These are phyloP conservation scores for Ophiobolus disseminans DNA, from an alignment of 2,329 filamentous ascomycete species.

Conservation along the genomic window DNA sequence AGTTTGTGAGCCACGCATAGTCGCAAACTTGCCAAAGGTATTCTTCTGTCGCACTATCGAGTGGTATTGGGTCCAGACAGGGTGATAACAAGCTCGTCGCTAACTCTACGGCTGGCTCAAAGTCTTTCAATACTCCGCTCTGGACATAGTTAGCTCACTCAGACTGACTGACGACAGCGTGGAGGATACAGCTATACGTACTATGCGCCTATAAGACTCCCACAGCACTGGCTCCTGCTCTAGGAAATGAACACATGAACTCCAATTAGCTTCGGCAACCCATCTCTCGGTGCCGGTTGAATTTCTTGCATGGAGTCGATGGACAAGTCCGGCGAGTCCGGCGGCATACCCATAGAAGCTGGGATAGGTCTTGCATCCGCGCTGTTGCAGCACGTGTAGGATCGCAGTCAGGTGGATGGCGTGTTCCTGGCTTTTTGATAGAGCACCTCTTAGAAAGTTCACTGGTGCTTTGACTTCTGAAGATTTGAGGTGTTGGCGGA, in stretches of 20 bases:
- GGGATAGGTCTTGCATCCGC: constrained; percentile 28
- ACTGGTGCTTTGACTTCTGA: constrained; percentile 33
- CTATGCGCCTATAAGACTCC: constrained; percentile 10
- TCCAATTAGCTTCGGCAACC: constrained; percentile 1
- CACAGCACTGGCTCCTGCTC: constrained; percentile 6
- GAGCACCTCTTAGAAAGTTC: constrained; percentile 38
- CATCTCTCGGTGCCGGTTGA: not conserved
- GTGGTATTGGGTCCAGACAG: not conserved
- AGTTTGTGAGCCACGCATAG: constrained; percentile 5
- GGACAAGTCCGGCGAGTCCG: constrained; percentile 33
- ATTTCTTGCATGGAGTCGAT: constrained; percentile 3
- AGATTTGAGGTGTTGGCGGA: constrained; percentile 33
- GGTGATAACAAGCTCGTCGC: constrained; percentile 6
- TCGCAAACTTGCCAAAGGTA: constrained; percentile 8
- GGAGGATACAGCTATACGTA: not conserved
- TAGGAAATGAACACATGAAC: constrained; percentile 3
- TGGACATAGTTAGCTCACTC: not conserved
- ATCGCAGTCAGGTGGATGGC: constrained; percentile 37
- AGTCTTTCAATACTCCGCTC: constrained; percentile 7
- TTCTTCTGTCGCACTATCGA: constrained; percentile 4
- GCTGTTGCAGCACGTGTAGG: constrained; percentile 22
- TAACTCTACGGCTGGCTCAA: constrained; percentile 1
- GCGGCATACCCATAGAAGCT: constrained; percentile 46
- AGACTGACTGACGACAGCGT: not conserved
- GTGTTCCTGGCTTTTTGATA: constrained; percentile 38